These are phyloP conservation scores for Volvariella surrecta DNA, from an alignment of 1,284 basidiomycete species.

Conservation along the genomic window DNA sequence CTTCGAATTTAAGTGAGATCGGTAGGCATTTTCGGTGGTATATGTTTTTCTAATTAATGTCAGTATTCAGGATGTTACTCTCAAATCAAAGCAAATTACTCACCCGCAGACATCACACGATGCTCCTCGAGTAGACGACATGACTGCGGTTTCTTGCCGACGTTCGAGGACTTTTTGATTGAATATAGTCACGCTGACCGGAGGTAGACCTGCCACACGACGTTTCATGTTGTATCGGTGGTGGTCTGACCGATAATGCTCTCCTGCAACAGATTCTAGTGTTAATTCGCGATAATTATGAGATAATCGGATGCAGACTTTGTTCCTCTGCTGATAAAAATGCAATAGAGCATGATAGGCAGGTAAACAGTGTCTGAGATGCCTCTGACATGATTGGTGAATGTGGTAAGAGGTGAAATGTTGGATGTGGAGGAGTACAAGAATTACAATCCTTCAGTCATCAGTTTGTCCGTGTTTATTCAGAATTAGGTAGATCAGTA, in stretches of 20 bases:
- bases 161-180: constrained; percentile 88
- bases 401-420: constrained; percentile 2
- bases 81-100: constrained; percentile 14
- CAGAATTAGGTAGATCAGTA: no score
- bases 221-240: constrained; percentile 99
- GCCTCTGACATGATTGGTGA: constrained; percentile 6
- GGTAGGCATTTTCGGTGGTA: constrained; percentile 83
- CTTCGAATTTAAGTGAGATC: constrained; percentile 83
- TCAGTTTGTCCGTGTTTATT: no score
- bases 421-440: no score
- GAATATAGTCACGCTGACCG: constrained; percentile 76
- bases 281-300: not conserved
- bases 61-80: constrained; percentile 6
- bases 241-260: constrained; percentile 90
- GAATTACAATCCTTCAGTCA: no score
- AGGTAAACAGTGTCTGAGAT: constrained; percentile 59
- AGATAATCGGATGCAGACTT: constrained; percentile 35
- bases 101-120: constrained; percentile 82
- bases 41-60: constrained; percentile 69
- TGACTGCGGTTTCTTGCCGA: constrained; percentile 64
- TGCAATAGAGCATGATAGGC: constrained; percentile 88
- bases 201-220: constrained; percentile 85
- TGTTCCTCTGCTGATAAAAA: constrained; percentile 85
- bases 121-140: constrained; percentile 54
- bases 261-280: constrained; percentile 30